Evolutionary conservation across 805 yeast genomes (phyloP).

Genomic region (Wickerhamiella azyma): DNA sequence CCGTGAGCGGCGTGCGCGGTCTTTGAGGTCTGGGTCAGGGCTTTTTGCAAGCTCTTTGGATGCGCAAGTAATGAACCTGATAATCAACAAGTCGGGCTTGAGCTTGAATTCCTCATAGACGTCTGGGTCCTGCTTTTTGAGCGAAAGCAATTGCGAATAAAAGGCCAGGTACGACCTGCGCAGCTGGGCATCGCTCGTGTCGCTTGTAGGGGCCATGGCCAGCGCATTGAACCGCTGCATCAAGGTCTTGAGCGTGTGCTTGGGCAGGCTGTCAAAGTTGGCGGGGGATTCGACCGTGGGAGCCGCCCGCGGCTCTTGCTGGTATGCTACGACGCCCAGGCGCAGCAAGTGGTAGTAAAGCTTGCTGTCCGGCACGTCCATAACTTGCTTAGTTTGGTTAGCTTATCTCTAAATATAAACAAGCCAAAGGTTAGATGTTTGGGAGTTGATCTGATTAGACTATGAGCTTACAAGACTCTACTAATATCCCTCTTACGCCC

Average conservation of each 20-base stretch:
- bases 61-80: conserved; percentile 24
- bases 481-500: too few relatives aligned
- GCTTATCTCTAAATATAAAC: not conserved
- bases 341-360: conserved; percentile 42
- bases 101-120: conserved; percentile 18
- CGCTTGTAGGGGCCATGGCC: conserved; percentile 24
- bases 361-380: conserved; percentile 17
- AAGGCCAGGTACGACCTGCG: conserved; percentile 47
- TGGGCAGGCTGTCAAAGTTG: conserved; percentile 20
- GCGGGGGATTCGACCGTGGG: conserved; percentile 7
- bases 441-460: not conserved
- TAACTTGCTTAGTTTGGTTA: not conserved
- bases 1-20: conserved; percentile 8
- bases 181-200: conserved; percentile 30
- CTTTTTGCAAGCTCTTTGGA: conserved; percentile 20
- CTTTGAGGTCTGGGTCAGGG: not conserved
- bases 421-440: not conserved
- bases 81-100: conserved; percentile 25
- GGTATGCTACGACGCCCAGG: conserved; percentile 43
- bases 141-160: conserved; percentile 43
- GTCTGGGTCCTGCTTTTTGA: conserved; percentile 25
- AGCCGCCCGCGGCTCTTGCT: conserved; percentile 44
- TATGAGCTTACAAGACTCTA: not conserved
- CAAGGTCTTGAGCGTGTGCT: conserved; percentile 22
- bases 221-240: conserved; percentile 24